These are phyloP conservation scores for Epichloe amarillans DNA, from an alignment of 2,329 filamentous ascomycete genomes.

Conservation along the genomic window DNA sequence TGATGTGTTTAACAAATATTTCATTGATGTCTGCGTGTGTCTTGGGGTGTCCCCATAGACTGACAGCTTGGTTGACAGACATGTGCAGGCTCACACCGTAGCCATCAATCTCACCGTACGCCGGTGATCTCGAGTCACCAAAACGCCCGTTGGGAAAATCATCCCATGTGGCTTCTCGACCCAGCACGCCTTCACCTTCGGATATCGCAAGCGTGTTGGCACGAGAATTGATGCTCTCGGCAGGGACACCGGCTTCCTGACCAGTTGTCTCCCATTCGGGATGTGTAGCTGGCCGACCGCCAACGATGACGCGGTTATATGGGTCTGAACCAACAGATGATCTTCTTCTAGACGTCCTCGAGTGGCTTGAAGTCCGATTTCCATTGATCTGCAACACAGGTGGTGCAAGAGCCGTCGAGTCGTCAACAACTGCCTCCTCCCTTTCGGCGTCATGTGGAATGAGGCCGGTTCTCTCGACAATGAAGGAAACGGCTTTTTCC, in stretches of 20 bases:
- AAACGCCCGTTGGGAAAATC: conserved; percentile 95
- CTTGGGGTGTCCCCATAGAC: conserved; percentile 72
- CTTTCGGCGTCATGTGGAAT: conserved; percentile 53
- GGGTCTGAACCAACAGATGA: conserved; percentile 76
- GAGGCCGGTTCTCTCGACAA: conserved; percentile 72
- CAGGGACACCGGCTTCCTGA: conserved; percentile 63
- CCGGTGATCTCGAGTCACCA: conserved; percentile 84
- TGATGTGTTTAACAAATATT: conserved; percentile 70
- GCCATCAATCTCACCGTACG: conserved; percentile 94
- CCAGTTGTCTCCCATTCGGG: conserved; percentile 61
- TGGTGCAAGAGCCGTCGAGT: conserved; percentile 15
- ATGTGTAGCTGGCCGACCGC: conserved; percentile 43
- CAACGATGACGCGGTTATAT: conserved; percentile 76
- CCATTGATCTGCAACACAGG: conserved; percentile 36
- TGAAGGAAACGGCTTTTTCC: conserved; percentile 90
- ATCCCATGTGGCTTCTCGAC: conserved; percentile 94
- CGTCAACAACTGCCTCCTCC: conserved; percentile 37
- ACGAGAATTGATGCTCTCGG: conserved; percentile 59
- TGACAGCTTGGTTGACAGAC: conserved; percentile 67
- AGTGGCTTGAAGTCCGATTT: conserved; percentile 20
- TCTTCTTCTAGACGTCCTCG: conserved; percentile 42
- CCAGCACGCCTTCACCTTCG: conserved; percentile 79
- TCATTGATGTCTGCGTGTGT: conserved; percentile 58
- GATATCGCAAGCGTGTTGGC: conserved; percentile 85
- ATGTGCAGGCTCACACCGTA: conserved; percentile 95